Evolutionary conservation across 805 yeast genomes (phyloP), one percentile per base, ranked within the genome.

Genomic region (Ogataea corticis): DNA sequence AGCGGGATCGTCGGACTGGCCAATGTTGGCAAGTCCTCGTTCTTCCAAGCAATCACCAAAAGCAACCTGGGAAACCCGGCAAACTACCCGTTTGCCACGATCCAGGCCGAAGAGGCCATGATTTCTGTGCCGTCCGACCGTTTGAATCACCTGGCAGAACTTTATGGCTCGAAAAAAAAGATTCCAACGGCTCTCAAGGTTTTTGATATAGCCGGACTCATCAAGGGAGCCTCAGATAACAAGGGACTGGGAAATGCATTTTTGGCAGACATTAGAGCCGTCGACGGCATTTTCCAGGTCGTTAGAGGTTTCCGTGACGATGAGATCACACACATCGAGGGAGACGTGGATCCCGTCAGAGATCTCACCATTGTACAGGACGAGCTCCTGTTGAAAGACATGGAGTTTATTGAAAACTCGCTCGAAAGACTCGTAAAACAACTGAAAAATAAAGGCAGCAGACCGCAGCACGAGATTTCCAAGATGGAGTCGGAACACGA

Each of bases 401-500:
- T 83, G 70, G 88, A 84, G 63, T 82, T 61, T 63, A 85, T 91
- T 55, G 82, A 82, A 62, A 91, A 88, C 37, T 76, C 85, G 10
- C 28, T 61, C 3, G 68, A 61, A 32, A 59, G 75, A 83, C 67
- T 80, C 77, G 64, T 96, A 79, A 75, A 83, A 79, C 62, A 79
- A 82, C 55, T 89, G 80, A 67, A 87, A 83, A 75, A 79, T 83
- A 68, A 84, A 87, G 68, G 85, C 73, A 73, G 85, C 87, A 74
- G 96, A 94, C 64, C 96, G 89, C 51, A 96, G 3, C 53, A 48
- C 33, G 67, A 63, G 33, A 42, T 54, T n/a, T 41, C 87, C 69
- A 80, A 88, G 31, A 73, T 91, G 64, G 97, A 92, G 70, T 87
- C 85, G 53, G 91, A 92, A 73, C 83, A 82, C 65, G 85, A 86